Conservation (phyloP, 208 protist species). For the Crithidia fasciculata region DNA sequence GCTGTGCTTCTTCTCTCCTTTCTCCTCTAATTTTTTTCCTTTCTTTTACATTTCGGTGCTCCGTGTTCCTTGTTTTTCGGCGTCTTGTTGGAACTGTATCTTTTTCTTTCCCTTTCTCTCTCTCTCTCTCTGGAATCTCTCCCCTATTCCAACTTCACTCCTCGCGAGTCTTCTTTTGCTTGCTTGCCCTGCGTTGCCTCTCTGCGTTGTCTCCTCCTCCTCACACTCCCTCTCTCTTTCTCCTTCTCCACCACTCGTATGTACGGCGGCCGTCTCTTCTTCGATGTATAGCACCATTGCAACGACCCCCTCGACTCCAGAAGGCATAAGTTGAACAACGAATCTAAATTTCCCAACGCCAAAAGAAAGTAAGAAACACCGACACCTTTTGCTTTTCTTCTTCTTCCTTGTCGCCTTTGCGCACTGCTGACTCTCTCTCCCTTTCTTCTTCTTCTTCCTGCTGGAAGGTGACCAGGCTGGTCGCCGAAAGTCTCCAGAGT, state of each 20-base stretch:
- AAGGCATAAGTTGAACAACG: background rate
- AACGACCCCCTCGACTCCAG: too few relatives aligned
- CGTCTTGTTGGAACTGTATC: background rate
- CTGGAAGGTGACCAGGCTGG: too few relatives aligned
- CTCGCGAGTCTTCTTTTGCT: background rate
- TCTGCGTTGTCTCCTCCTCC: background rate
- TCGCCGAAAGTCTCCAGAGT: too few relatives aligned
- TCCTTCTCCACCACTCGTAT: background rate
- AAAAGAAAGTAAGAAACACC: background rate
- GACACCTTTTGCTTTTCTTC: background rate
- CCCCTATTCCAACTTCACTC: too few relatives aligned
- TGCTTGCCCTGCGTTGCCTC: background rate
- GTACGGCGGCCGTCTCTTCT: background rate
- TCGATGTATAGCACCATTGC: background rate
- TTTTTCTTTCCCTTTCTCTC: background rate
- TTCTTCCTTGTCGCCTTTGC: background rate
- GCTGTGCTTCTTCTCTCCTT: too few relatives aligned
- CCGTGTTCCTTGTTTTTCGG: background rate
- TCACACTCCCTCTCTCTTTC: background rate
- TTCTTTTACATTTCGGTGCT: background rate
- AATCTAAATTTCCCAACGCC: background rate
- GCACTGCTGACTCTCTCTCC: background rate
- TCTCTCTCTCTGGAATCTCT: too few relatives aligned
- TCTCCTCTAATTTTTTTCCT: background rate
- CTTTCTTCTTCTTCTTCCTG: background rate